These are phyloP conservation scores for Colletotrichum nymphaeae DNA, from an alignment of 2,329 filamentous ascomycete genomes.

Conservation along the genomic window DNA sequence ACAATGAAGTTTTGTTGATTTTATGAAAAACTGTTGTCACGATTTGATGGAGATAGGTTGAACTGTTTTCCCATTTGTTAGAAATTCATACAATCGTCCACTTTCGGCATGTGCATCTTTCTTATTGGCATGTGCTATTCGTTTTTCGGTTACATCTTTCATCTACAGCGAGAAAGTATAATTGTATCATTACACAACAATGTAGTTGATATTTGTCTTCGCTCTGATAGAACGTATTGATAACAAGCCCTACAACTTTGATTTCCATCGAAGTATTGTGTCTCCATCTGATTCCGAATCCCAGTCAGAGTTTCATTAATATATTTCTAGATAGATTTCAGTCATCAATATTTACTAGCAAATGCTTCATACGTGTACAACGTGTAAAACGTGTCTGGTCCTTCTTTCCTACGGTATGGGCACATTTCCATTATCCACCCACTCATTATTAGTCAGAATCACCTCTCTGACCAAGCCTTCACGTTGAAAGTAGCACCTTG, in stretches of 20 bases:
- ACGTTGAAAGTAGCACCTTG: conserved; percentile 11
- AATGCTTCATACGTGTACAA: neutral
- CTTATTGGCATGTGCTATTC: no score
- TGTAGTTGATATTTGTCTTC: neutral
- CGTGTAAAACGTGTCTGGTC: neutral
- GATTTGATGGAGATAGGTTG: no score
- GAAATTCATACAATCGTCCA: no score
- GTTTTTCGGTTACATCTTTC: no score
- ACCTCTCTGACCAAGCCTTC: conserved; percentile 4
- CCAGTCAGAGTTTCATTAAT: neutral
- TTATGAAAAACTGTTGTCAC: no score
- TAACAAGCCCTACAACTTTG: neutral
- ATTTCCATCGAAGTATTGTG: neutral
- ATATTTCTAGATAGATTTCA: neutral
- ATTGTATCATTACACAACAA: no score
- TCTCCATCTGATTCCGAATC: neutral
- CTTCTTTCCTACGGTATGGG: neutral
- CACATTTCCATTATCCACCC: neutral
- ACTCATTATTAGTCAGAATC: neutral
- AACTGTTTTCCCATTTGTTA: no score
- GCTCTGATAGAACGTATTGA: neutral
- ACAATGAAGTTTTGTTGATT: no score
- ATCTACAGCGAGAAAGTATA: no score
- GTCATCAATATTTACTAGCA: neutral
- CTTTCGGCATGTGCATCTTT: no score